Evolutionary conservation across 176 grass and related monocot genomes (phyloP).

Genomic region (Areca catechu): DNA sequence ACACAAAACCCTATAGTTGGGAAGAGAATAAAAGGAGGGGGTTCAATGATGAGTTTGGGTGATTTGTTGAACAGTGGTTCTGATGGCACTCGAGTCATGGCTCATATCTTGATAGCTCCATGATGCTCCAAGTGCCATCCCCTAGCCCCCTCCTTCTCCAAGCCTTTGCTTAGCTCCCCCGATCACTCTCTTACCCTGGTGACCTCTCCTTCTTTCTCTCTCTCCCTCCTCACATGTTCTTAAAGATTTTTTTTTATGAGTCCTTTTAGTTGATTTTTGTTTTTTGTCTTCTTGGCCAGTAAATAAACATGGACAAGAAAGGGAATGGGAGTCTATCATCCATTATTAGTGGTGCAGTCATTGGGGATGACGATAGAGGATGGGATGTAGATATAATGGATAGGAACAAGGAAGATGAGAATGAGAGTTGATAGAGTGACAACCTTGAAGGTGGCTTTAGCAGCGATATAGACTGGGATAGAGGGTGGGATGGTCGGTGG

Average conservation of each 20-base stretch:
- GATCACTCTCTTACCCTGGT: conserved; percentile 53
- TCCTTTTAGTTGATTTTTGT: neutral
- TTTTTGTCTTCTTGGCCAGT: conserved; percentile 1
- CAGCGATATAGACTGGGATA: conserved; percentile 24
- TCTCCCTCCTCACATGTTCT: neutral
- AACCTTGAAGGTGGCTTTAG: conserved; percentile 34
- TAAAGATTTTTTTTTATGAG: neutral
- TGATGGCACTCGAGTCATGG: conserved; percentile 1
- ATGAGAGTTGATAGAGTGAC: conserved; percentile 42
- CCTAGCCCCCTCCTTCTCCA: neutral
- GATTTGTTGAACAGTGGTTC: conserved; percentile 16
- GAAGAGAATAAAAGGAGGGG: neutral
- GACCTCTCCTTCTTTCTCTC: neutral
- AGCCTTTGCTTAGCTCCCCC: conserved; percentile 34
- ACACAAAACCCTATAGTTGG: no score
- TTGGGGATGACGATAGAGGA: conserved; percentile 9
- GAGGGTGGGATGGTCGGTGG: no score
- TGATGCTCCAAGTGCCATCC: neutral
- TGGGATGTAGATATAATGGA: neutral
- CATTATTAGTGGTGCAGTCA: neutral
- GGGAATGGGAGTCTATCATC: conserved; percentile 1
- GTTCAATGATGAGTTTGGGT: conserved; percentile 10
- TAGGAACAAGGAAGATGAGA: conserved; percentile 33
- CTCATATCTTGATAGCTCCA: neutral
- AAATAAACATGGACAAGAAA: conserved; percentile 22